Conservation (phyloP, 73 alveolate genomes). For the Paramecium caudatum region DNA sequence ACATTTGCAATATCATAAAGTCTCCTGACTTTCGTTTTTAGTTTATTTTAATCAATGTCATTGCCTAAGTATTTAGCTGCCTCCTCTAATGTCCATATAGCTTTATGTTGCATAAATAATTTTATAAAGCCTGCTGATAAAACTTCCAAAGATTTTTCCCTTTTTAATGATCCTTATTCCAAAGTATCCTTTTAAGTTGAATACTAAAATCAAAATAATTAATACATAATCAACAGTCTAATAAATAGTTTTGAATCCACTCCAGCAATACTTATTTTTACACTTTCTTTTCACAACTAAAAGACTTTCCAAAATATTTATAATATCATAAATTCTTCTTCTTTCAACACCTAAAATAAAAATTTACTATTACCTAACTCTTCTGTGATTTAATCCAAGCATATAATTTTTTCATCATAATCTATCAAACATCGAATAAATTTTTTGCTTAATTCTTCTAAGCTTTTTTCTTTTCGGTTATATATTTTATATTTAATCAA, state of each 20-base stretch:
- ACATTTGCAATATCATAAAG: slow-evolving; percentile 91
- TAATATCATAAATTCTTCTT: slow-evolving; percentile 88
- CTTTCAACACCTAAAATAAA: slow-evolving; percentile 79
- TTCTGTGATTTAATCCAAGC: slow-evolving; percentile 83
- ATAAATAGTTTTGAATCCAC: slow-evolving; percentile 80
- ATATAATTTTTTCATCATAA: slow-evolving; percentile 71
- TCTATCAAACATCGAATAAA: slow-evolving; percentile 79
- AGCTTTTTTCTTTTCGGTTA: slow-evolving; percentile 87
- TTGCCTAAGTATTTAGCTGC: slow-evolving; percentile 85
- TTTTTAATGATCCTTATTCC: slow-evolving; percentile 65
- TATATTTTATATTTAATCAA: slow-evolving; percentile 57
- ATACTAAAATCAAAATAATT: slow-evolving; percentile 29
- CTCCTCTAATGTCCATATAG: slow-evolving; percentile 85
- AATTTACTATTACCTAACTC: slow-evolving; percentile 67
- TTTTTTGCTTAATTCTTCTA: slow-evolving; percentile 86
- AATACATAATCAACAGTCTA: slow-evolving; percentile 62
- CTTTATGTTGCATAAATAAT: slow-evolving; percentile 77
- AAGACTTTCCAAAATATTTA: slow-evolving; percentile 87
- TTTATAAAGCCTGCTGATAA: slow-evolving; percentile 82
- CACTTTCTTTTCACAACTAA: slow-evolving; percentile 82
- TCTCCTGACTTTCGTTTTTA: slow-evolving; percentile 87
- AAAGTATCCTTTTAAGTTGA: slow-evolving; percentile 17
- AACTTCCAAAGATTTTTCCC: slow-evolving; percentile 86
- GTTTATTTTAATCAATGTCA: slow-evolving; percentile 77
- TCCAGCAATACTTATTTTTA: slow-evolving; percentile 86